These are phyloP conservation scores for Hymenoscyphus salicellus DNA, from an alignment of 2,329 filamentous ascomycete species.

Conservation along the genomic window DNA sequence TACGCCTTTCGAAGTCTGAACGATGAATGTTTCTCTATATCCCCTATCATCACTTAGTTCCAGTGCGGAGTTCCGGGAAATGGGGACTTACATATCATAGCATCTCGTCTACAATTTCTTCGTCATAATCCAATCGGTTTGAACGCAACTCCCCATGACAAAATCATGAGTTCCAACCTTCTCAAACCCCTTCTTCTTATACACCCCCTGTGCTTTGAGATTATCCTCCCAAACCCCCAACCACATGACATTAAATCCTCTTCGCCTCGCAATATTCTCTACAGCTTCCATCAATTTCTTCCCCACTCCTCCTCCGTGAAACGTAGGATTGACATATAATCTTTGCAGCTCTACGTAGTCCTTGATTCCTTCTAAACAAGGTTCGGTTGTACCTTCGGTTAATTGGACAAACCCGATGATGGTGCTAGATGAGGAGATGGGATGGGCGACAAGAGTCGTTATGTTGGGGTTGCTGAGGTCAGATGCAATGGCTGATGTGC, in stretches of 20 bases:
- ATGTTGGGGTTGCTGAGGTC: slow-evolving; percentile 32
- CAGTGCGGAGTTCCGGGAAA: too few relatives aligned
- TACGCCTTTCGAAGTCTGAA: too few relatives aligned
- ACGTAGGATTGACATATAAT: slow-evolving; percentile 40
- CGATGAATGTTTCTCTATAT: too few relatives aligned
- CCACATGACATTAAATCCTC: slow-evolving; percentile 43
- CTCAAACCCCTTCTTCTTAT: slow-evolving; percentile 42
- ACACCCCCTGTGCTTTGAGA: slow-evolving; percentile 38
- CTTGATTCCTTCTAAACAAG: slow-evolving; percentile 35
- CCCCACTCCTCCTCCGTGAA: slow-evolving; percentile 42
- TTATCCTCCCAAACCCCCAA: slow-evolving; percentile 50
- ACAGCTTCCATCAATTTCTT: slow-evolving; percentile 34
- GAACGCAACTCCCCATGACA: slow-evolving; percentile 40
- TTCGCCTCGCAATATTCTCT: slow-evolving; percentile 37
- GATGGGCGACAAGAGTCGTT: slow-evolving; percentile 33
- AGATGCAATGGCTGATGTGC: slow-evolving; percentile 23
- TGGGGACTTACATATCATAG: neutral
- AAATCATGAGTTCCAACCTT: slow-evolving; percentile 44
- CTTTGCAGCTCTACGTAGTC: slow-evolving; percentile 43
- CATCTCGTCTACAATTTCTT: slow-evolving; percentile 33
- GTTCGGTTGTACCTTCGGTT: slow-evolving; percentile 39
- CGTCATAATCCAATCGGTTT: slow-evolving; percentile 44
- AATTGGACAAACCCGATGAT: slow-evolving; percentile 44
- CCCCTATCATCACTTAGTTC: too few relatives aligned
- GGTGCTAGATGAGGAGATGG: slow-evolving; percentile 9